Percentiles rank a stretch among this genome's conserved stretches.
phyloP scores from a whole-genome alignment of 2,329 filamentous ascomycete genomes.

The Talaromyces sp. region DNA sequence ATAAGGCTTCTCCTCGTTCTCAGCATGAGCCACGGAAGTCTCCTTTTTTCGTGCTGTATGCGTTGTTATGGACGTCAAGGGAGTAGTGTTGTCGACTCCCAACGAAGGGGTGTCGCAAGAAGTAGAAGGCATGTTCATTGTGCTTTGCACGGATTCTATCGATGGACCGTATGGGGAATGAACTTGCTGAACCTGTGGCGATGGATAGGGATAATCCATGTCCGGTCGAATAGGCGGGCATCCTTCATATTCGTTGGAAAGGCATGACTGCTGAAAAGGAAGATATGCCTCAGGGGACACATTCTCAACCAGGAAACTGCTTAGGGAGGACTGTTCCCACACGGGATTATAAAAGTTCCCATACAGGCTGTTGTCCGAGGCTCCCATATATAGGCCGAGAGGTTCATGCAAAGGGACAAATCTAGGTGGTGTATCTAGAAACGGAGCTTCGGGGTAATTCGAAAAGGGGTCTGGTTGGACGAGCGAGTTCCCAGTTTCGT shows the following conservation, averaged over 20 bases:
- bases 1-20: conserved; percentile 59
- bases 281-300: not conserved
- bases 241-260: not conserved
- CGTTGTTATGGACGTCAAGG: not conserved
- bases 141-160: not conserved
- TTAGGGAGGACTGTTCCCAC: not conserved
- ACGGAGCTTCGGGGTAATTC: not conserved
- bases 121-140: not conserved
- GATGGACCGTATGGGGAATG: not conserved
- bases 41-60: not conserved
- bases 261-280: not conserved
- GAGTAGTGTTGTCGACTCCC: not conserved
- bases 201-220: not conserved
- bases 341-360: not conserved
- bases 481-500: not conserved
- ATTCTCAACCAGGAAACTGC: not conserved
- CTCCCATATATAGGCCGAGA: not conserved
- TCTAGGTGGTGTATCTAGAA: not conserved
- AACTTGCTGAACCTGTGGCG: not conserved
- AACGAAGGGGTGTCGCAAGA: not conserved
- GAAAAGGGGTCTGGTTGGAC: not conserved
- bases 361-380: not conserved
- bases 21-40: not conserved
- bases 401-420: not conserved
- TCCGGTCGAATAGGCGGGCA: not conserved